These are phyloP conservation scores for Berberis vulgaris DNA, from an alignment of 164 flowering plant species.

Conservation along the genomic window DNA sequence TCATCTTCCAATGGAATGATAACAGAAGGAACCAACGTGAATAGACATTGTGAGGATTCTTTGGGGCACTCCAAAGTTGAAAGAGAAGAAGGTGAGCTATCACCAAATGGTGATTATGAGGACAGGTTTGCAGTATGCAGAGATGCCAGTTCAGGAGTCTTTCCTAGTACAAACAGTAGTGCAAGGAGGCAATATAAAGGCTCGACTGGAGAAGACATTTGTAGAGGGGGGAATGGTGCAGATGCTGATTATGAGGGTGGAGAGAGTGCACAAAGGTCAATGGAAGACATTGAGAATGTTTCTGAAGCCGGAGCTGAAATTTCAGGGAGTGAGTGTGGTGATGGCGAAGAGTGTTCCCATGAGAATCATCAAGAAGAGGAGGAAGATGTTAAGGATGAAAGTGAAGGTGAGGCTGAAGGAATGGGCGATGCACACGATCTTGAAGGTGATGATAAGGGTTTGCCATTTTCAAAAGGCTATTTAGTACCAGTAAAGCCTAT, in stretches of 20 bases:
- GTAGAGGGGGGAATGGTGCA: constrained; percentile 54
- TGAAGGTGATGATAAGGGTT: constrained; percentile 51
- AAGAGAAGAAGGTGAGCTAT: constrained; percentile 93
- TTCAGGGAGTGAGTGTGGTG: constrained; percentile 83
- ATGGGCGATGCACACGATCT: constrained; percentile 71
- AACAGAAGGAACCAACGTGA: constrained; percentile 27
- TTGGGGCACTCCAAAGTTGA: constrained; percentile 40
- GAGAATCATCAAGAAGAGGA: constrained; percentile 57
- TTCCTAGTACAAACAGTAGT: constrained; percentile 33
- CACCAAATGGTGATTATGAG: constrained; percentile 29
- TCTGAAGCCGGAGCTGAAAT: constrained; percentile 71
- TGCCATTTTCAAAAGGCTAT: constrained; percentile 58
- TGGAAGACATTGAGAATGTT: constrained; percentile 78
- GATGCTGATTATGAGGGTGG: constrained; percentile 63
- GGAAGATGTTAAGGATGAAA: constrained; percentile 27
- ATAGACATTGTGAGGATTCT: constrained; percentile 39
- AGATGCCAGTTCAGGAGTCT: constrained; percentile 18
- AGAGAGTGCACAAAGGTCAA: constrained; percentile 74
- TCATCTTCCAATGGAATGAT: constrained; percentile 31
- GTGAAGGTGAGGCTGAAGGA: constrained; percentile 87
- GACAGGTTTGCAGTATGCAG: constrained; percentile 56
- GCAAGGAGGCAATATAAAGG: constrained; percentile 34
- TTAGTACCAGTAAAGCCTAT: constrained; percentile 74
- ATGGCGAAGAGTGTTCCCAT: constrained; percentile 68
- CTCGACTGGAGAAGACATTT: constrained; percentile 24